phyloP scores from a whole-genome alignment of 257 asterid genomes.

The Euphrasia confusa region DNA sequence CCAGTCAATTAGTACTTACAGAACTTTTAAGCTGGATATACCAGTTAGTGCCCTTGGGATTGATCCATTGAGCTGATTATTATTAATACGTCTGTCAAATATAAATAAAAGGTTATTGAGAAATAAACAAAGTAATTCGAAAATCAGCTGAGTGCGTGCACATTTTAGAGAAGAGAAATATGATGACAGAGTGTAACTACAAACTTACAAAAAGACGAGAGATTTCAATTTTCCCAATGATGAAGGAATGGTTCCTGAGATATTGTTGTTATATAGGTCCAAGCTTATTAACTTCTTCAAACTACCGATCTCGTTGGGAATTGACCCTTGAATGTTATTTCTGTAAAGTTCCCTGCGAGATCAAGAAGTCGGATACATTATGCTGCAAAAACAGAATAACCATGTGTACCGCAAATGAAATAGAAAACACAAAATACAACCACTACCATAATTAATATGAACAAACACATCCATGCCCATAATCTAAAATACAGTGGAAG shows the following conservation, averaged over 20 bases:
- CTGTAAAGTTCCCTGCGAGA: constrained; percentile 81
- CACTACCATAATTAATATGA: constrained; percentile 2
- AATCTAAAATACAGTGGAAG: not conserved
- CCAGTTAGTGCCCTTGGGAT: constrained; percentile 56
- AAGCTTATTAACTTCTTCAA: constrained; percentile 82
- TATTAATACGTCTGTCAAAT: constrained; percentile 62
- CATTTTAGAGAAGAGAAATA: constrained; percentile 7
- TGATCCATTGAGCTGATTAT: constrained; percentile 60
- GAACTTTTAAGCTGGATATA: constrained; percentile 67
- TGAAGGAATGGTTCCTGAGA: constrained; percentile 67
- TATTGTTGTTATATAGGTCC: constrained; percentile 90
- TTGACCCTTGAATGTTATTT: constrained; percentile 73
- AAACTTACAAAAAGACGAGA: constrained; percentile 85
- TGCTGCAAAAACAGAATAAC: constrained; percentile 4
- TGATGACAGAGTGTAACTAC: constrained; percentile 12
- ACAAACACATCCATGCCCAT: not conserved
- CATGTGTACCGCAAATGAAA: constrained; percentile 6
- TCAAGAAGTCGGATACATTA: constrained; percentile 10
- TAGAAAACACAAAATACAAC: not conserved
- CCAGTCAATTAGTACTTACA: constrained; percentile 47
- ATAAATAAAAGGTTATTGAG: constrained; percentile 20
- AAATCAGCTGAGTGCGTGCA: constrained; percentile 2
- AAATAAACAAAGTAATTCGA: constrained; percentile 4
- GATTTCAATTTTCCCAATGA: constrained; percentile 74
- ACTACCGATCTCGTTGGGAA: constrained; percentile 80